Evolutionary conservation across 1,139 yeast genomes (phyloP), one percentile per base, ranked within the genome.

Genomic region (Nadsonia commutata): DNA sequence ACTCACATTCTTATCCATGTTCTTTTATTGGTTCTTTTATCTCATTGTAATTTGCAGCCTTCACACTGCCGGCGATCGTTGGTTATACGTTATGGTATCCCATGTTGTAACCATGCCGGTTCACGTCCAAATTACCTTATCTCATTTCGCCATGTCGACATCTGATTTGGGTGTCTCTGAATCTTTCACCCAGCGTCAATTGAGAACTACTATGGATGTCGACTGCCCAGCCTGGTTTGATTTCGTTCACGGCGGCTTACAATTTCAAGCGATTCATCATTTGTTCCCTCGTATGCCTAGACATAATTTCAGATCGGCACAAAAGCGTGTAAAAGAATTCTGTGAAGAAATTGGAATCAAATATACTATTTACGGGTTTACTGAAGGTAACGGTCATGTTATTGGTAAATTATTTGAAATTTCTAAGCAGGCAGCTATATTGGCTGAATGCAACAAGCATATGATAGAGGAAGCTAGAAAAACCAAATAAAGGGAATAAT

Each of bases 61-160:
- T 23, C 71, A 74, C 20, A 72, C 75, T 20, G 65, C 70, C 18
- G 57, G 72, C 57, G 68, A 72, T 49, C 65, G 80, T 46, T 65
- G 77, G 52, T 62, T 64, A 48, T 86, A 68, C 56, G 68, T 86
- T 13, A 56, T 85, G 68, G 74, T 83, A 8, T 79, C 90, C 45
- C 95, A 85, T 55, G 58, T 83, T 17, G 72, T 82, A 9, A 81
- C 95, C 8, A 84, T 84, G 90, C 71, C 88, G 40, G 90, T 86
- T 7, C 96, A 85, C 59, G 95, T 85, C 16, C 95, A 86, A 59
- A 85, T 85, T 62, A 83, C 94, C 0, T 68, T 85, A 41, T 79
- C 90, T 2, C 96, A 85, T 59, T 85, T 85, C 66, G 95, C 95
- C 39, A 86, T 85, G 95, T 81, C 94, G 1, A 85, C 95, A 0